Conservation (phyloP, 139 green algal genomes). For the Mesostigma viride region DNA sequence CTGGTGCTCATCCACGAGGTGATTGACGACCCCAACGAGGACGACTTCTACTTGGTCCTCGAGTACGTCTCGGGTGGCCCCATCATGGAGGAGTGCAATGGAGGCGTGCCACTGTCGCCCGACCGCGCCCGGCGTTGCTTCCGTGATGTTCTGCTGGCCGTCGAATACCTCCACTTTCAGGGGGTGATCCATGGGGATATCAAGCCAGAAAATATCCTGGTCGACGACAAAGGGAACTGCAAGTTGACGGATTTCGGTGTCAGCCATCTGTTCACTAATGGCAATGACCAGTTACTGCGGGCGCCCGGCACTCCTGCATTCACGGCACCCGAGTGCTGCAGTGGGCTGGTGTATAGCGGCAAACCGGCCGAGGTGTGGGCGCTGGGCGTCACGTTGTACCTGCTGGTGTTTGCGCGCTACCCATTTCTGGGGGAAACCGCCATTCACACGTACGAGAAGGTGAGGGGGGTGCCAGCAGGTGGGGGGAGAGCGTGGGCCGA, state of each 20-base stretch:
- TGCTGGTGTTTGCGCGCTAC: slow-evolving; percentile 18
- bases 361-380: slow-evolving; percentile 24
- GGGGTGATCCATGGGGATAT: slow-evolving; percentile 29
- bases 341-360: slow-evolving; percentile 14
- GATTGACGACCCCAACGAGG: slow-evolving; percentile 17
- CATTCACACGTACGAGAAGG: slow-evolving; percentile 18
- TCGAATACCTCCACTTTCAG: slow-evolving; percentile 20
- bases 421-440: slow-evolving; percentile 20
- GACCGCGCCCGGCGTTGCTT: slow-evolving; percentile 12
- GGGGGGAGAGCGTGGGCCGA: too few species aligned
- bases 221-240: slow-evolving; percentile 1
- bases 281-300: slow-evolving; percentile 16
- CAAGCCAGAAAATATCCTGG: slow-evolving; percentile 32
- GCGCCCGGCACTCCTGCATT: slow-evolving; percentile 23
- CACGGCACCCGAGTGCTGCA: slow-evolving; percentile 27
- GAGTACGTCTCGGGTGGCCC: slow-evolving; percentile 25
- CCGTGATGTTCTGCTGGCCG: slow-evolving; percentile 18
- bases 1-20: slow-evolving; percentile 50
- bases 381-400: slow-evolving; percentile 27
- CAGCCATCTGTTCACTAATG: slow-evolving; percentile 14
- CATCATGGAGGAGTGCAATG: slow-evolving; percentile 10
- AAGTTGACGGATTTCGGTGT: slow-evolving; percentile 29
- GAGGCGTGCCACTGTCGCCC: slow-evolving; percentile 5
- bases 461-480: background rate
- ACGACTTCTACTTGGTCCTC: slow-evolving; percentile 30